Percentiles rank a stretch among this genome's conserved stretches.
phyloP scores from a whole-genome alignment of 2,329 filamentous ascomycete species.

The Aspergillus terreus region DNA sequence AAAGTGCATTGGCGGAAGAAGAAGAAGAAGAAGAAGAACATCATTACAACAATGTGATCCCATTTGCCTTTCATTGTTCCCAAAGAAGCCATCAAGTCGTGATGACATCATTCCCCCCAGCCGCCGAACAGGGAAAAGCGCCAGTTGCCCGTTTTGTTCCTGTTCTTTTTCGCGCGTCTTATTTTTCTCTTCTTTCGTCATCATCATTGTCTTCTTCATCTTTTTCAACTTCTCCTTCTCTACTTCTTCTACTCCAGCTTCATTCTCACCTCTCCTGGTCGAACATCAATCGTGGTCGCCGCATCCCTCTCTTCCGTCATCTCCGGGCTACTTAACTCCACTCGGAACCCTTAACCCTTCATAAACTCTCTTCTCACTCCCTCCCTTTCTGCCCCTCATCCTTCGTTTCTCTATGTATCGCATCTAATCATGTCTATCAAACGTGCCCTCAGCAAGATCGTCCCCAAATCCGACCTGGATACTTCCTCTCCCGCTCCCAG shows the following conservation, averaged over 20 bases:
- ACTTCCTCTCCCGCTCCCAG: conserved; percentile 3
- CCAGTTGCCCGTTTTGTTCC: neutral
- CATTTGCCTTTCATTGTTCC: neutral
- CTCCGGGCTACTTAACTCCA: neutral
- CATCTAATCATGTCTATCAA: conserved; percentile 45
- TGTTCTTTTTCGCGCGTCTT: neutral
- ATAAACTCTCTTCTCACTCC: neutral
- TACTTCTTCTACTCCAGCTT: neutral
- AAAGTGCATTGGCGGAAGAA: neutral
- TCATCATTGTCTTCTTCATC: neutral
- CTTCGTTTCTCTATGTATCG: neutral
- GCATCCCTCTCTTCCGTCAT: neutral
- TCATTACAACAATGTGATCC: neutral
- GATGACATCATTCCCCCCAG: neutral
- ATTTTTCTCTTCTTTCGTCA: neutral
- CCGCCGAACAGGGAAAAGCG: neutral
- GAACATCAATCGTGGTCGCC: neutral
- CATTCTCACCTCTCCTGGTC: neutral
- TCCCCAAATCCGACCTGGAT: conserved; percentile 6
- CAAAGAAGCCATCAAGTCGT: neutral
- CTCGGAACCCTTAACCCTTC: neutral
- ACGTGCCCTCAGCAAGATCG: conserved; percentile 41
- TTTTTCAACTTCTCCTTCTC: neutral
- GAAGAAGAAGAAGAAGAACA: neutral
- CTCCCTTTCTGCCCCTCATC: neutral